Base-by-base conservation (phyloP, 805 yeast genomes). In the Maudiozyma serrabonitensis region DNA sequence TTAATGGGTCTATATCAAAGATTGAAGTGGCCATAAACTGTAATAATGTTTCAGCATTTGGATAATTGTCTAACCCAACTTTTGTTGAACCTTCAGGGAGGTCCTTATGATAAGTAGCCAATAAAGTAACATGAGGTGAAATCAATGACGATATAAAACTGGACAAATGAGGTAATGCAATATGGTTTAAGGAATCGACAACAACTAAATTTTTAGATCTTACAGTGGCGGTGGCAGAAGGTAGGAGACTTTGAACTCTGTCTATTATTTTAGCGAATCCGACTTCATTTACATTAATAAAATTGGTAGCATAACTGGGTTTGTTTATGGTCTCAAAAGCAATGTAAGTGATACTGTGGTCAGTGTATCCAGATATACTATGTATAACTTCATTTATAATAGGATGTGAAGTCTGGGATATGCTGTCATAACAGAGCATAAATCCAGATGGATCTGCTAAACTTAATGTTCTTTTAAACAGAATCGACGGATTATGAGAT, bases 381-480 rank as follows among this genome's bases (percentile, higher is more conserved):
- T 72, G 64, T 2, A 74, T 64, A 45, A 89, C 72, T 60, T 88
- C 96, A 26, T 68, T 60, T 1, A 86, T 59, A 12, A 90, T 64
- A 43, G 69, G 58, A 31, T 68, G 56, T 0, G 88, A 79, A 0
- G 93, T 78, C 63, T 90, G 96, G 0, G 75, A 70, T 9, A 88
- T 66, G 1, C 85, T 74, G 62, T 93, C 98, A 8, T 78, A 60
- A 4, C 84, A 70, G 4, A 91, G 71, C 2, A 87, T 64, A 48
- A 91, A 77, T 0, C 95, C 95, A 0, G 91, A 76, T 21, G 66
- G 66, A 58, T 93, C 98, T 54, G 82, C 85, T 46, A 87, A 68
- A 2, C 81, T 67, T 2, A 93, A 64, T 6, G 87, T 69, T 51
- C 98, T 69, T 43, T 75, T 79, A 49, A 90, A 70, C 6, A 89